phyloP scores from a whole-genome alignment of 257 asterid species.

The Solanum tarijense region DNA sequence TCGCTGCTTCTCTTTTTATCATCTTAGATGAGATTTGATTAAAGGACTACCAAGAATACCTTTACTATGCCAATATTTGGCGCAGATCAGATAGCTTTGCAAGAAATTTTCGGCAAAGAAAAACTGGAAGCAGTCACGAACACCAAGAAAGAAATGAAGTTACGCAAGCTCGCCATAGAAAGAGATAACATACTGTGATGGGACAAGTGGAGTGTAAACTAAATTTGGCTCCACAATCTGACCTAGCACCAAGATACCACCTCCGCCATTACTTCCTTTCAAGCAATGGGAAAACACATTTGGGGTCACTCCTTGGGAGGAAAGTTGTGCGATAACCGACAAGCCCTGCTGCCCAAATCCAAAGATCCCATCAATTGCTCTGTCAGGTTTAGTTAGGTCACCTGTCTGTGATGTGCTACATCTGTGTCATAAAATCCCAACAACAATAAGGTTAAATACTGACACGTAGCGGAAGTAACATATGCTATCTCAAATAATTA shows the following conservation, averaged over 20 bases:
- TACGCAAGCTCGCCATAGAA: background rate
- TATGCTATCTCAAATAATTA: background rate
- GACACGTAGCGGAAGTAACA: constrained; percentile 1
- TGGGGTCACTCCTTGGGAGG: constrained; percentile 72
- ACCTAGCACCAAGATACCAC: constrained; percentile 90
- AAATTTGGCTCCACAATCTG: constrained; percentile 80
- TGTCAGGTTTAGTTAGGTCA: constrained; percentile 84
- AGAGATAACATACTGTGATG: constrained; percentile 66
- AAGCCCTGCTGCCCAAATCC: constrained; percentile 96
- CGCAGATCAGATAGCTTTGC: background rate
- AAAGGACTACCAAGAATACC: background rate
- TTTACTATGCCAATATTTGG: background rate
- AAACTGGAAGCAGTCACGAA: background rate
- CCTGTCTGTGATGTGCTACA: constrained; percentile 95
- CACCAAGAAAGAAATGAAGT: background rate
- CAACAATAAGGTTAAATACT: constrained; percentile 33
- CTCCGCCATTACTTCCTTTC: constrained; percentile 66
- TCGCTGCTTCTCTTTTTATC: background rate
- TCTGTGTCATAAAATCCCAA: constrained; percentile 50
- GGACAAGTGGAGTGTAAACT: constrained; percentile 89
- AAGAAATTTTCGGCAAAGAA: background rate
- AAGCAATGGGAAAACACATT: constrained; percentile 86
- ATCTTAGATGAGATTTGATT: background rate
- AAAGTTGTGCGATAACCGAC: constrained; percentile 85
- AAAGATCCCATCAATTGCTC: constrained; percentile 97